Evolutionary conservation across 768 basidiomycete species (phyloP).

Genomic region (Lactifluus piperatus): DNA sequence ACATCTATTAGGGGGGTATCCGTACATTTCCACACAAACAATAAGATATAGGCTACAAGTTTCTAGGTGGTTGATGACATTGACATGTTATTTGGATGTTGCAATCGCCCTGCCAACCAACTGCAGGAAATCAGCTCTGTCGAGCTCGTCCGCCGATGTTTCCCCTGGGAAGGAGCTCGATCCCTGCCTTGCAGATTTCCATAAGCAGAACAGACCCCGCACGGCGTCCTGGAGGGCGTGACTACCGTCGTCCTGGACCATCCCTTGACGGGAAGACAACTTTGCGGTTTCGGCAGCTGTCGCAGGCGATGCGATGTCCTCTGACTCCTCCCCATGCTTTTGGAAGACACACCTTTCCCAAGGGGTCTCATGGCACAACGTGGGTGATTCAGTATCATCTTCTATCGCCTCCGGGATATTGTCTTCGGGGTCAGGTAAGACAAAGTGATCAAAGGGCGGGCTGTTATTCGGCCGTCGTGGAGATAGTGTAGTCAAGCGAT

Average conservation of each 20-base stretch:
- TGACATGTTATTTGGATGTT: neutral
- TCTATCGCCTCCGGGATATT: constrained; percentile 8
- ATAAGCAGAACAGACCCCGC: constrained; percentile 9
- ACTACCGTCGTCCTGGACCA: neutral
- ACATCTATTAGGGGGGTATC: neutral
- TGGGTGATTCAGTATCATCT: constrained; percentile 9
- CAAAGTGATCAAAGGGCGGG: neutral
- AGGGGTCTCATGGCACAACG: neutral
- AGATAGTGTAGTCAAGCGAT: constrained; percentile 24
- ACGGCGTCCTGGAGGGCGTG: constrained; percentile 10
- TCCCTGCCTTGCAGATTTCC: constrained; percentile 4
- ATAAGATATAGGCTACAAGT: neutral
- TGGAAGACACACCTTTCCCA: neutral
- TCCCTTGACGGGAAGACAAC: neutral
- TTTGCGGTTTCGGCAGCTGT: neutral
- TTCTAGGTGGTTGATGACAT: neutral
- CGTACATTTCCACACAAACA: neutral
- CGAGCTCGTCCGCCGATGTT: constrained; percentile 1
- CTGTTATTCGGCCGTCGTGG: constrained; percentile 17
- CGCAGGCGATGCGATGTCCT: neutral
- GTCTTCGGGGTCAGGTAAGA: neutral
- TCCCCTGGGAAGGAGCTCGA: neutral
- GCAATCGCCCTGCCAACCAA: constrained; percentile 9
- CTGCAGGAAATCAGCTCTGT: constrained; percentile 9
- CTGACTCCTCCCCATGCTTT: neutral